Conservation (phyloP, 805 yeast genomes). For the Monosporozyma unispora region DNA sequence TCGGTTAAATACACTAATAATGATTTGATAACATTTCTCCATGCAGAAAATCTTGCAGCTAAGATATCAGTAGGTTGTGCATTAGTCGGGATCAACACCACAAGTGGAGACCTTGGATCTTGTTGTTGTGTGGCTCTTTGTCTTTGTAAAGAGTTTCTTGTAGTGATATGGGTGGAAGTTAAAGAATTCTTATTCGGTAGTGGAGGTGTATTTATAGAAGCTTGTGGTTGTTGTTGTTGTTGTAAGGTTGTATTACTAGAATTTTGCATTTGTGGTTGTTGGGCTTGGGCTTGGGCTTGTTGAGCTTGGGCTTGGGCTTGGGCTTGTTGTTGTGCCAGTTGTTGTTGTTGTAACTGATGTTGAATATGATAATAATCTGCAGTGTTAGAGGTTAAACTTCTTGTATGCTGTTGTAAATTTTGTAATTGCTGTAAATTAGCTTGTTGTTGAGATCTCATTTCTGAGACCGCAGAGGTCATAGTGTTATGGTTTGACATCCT, state of each 20-base stretch:
- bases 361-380: constrained; percentile 4
- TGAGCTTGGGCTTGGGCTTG: constrained; percentile 1
- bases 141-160: constrained; percentile 11
- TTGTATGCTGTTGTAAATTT: constrained; percentile 36
- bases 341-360: not conserved
- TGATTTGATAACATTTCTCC: constrained; percentile 74
- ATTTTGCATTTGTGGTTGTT: not conserved
- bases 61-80: constrained; percentile 81
- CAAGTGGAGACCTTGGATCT: constrained; percentile 43
- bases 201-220: not conserved
- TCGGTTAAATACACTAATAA: constrained; percentile 69
- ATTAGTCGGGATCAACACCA: constrained; percentile 43
- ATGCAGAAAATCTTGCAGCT: constrained; percentile 74
- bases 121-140: constrained; percentile 13
- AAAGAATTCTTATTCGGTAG: constrained; percentile 1
- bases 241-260: not conserved
- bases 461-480: constrained; percentile 30
- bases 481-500: constrained; percentile 33
- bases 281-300: constrained; percentile 2
- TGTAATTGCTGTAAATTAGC: constrained; percentile 41
- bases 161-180: constrained; percentile 1
- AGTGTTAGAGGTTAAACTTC: constrained; percentile 31
- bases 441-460: constrained; percentile 36
- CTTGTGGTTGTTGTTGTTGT: not conserved
- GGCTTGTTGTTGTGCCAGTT: constrained; percentile 1